These are phyloP conservation scores for Vaccinium vitisidaea DNA, from an alignment of 148 eudicot species.

Conservation along the genomic window DNA sequence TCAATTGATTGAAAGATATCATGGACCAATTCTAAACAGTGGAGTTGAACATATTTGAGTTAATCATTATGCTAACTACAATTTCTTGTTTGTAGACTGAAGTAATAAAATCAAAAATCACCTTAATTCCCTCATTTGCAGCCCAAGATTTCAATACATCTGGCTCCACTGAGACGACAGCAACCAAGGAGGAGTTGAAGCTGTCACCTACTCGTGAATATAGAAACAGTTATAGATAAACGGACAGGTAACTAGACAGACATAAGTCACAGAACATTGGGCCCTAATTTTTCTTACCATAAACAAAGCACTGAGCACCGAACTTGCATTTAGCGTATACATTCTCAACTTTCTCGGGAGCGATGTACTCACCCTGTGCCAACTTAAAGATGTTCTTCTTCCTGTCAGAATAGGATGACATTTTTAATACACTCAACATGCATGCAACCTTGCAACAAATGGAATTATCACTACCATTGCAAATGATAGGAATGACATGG, in stretches of 20 bases:
- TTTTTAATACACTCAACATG: neutral
- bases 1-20: neutral
- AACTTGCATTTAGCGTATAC: constrained; percentile 97
- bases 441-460: neutral
- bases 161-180: constrained; percentile 69
- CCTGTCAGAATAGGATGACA: constrained; percentile 41
- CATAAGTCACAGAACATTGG: neutral
- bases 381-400: constrained; percentile 95
- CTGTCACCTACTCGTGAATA: constrained; percentile 68
- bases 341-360: constrained; percentile 97
- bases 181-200: constrained; percentile 77
- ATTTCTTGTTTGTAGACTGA: neutral
- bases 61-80: neutral
- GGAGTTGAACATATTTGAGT: neutral
- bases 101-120: constrained; percentile 17
- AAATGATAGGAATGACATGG: neutral
- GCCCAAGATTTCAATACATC: constrained; percentile 75
- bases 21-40: neutral
- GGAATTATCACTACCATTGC: neutral
- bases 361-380: constrained; percentile 97
- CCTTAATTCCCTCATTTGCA: constrained; percentile 71
- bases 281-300: constrained; percentile 47
- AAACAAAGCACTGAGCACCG: constrained; percentile 76
- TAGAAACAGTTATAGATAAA: neutral
- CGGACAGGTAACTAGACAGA: neutral